phyloP scores from a whole-genome alignment of 192 early-diverging fungal genomes.

The Linderina pennispora region DNA sequence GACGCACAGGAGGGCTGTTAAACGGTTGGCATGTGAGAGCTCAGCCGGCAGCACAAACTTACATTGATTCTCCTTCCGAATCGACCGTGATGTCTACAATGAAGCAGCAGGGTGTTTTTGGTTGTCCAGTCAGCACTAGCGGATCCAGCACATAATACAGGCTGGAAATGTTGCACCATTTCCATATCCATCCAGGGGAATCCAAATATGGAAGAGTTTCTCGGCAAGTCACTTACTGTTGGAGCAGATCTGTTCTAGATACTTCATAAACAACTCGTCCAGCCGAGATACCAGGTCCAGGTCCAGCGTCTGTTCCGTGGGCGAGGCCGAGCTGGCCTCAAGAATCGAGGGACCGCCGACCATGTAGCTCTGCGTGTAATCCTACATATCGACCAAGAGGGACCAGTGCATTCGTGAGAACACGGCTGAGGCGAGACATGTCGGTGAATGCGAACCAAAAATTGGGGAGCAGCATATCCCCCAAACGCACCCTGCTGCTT shows the following conservation, averaged over 20 bases:
- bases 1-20: too few relatives aligned
- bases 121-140: too few relatives aligned
- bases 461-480: too few relatives aligned
- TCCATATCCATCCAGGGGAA: too few relatives aligned
- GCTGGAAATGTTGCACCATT: too few relatives aligned
- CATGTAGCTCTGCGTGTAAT: conserved; percentile 42
- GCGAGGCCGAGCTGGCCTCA: conserved; percentile 37
- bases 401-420: neutral
- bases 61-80: conserved; percentile 65
- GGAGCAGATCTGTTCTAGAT: conserved; percentile 61
- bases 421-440: neutral
- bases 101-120: too few relatives aligned
- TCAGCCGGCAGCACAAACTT: conserved; percentile 29
- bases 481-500: too few relatives aligned
- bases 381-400: conserved; percentile 14
- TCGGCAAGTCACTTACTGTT: conserved; percentile 59
- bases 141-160: too few relatives aligned
- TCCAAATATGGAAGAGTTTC: too few relatives aligned
- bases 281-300: conserved; percentile 39
- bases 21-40: too few relatives aligned
- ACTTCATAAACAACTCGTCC: conserved; percentile 62
- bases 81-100: conserved; percentile 55
- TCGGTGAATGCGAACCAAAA: too few relatives aligned
- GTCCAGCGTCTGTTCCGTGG: conserved; percentile 42
- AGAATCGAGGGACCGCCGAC: conserved; percentile 14